These are phyloP conservation scores for Stagonosporopsis cucurbitacearum DNA, from an alignment of 2,329 filamentous ascomycete genomes.

Conservation along the genomic window DNA sequence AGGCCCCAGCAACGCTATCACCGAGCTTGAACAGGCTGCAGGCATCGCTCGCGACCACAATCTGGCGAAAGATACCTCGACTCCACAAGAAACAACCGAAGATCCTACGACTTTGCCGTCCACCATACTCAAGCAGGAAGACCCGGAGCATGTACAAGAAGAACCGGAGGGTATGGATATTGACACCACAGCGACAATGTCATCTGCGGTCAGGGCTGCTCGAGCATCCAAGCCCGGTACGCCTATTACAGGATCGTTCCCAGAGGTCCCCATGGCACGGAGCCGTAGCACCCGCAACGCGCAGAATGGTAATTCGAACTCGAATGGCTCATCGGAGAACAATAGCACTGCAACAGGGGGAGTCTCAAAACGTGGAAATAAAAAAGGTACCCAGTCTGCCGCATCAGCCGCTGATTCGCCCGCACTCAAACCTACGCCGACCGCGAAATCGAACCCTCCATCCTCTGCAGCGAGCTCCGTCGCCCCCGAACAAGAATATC, in stretches of 20 bases:
- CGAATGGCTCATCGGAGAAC: constrained; percentile 50
- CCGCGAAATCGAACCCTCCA: constrained; percentile 39
- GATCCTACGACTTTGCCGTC: constrained; percentile 53
- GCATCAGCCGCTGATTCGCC: constrained; percentile 37
- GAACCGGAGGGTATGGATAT: constrained; percentile 50
- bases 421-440: constrained; percentile 32
- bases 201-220: constrained; percentile 47
- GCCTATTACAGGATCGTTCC: constrained; percentile 53
- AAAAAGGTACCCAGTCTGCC: constrained; percentile 39
- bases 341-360: constrained; percentile 45
- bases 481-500: constrained; percentile 43
- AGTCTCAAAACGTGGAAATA: constrained; percentile 46
- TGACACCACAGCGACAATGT: constrained; percentile 37
- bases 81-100: constrained; percentile 41
- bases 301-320: constrained; percentile 46
- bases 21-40: constrained; percentile 44
- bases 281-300: constrained; percentile 53
- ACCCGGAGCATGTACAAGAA: constrained; percentile 51
- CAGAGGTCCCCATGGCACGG: constrained; percentile 50
- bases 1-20: constrained; percentile 35
- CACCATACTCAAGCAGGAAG: constrained; percentile 58
- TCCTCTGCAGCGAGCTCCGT: constrained; percentile 44
- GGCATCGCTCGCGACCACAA: constrained; percentile 33
- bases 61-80: constrained; percentile 34
- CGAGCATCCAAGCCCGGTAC: constrained; percentile 57